Conservation (phyloP, 2,329 filamentous ascomycete species). For the Iodosphaeria phyllophila region DNA sequence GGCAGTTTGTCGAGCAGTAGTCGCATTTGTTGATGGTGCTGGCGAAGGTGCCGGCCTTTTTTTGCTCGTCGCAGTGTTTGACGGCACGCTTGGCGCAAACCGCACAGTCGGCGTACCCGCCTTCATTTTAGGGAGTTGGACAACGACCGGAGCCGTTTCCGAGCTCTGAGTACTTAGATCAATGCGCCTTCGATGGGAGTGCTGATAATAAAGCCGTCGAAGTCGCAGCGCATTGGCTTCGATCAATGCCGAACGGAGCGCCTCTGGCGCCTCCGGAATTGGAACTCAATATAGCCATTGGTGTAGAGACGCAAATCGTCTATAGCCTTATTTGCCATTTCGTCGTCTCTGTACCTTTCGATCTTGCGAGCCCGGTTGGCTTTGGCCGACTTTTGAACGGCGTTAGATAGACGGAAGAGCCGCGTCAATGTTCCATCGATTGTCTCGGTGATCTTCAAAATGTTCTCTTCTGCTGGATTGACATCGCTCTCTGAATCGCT, state of each 20-base stretch:
- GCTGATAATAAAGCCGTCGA: conserved; percentile 7
- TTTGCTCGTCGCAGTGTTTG: conserved; percentile 1
- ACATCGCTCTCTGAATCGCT: conserved; percentile 4
- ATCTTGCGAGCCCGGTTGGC: conserved; percentile 7
- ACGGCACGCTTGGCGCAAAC: too few relatives aligned
- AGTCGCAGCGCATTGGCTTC: conserved; percentile 7
- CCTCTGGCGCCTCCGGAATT: conserved; percentile 9
- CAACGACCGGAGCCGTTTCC: conserved; percentile 1
- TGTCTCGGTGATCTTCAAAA: conserved; percentile 7
- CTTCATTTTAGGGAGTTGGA: too few relatives aligned
- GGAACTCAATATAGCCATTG: conserved; percentile 10
- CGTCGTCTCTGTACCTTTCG: conserved; percentile 8
- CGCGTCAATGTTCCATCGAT: conserved; percentile 11
- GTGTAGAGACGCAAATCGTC: conserved; percentile 11
- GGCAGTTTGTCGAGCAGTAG: conserved; percentile 8
- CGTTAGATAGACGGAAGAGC: conserved; percentile 12
- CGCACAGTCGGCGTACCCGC: too few relatives aligned
- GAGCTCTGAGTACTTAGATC: conserved; percentile 4
- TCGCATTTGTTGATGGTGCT: conserved; percentile 6
- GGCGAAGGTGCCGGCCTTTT: conserved; percentile 2
- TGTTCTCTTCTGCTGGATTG: conserved; percentile 8
- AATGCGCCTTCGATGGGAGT: conserved; percentile 5
- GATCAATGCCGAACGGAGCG: conserved; percentile 7
- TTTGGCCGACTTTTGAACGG: conserved; percentile 10
- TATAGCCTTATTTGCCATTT: conserved; percentile 11